Conservation (phyloP, 345 rosid species). For the Lumnitzera littorea region DNA sequence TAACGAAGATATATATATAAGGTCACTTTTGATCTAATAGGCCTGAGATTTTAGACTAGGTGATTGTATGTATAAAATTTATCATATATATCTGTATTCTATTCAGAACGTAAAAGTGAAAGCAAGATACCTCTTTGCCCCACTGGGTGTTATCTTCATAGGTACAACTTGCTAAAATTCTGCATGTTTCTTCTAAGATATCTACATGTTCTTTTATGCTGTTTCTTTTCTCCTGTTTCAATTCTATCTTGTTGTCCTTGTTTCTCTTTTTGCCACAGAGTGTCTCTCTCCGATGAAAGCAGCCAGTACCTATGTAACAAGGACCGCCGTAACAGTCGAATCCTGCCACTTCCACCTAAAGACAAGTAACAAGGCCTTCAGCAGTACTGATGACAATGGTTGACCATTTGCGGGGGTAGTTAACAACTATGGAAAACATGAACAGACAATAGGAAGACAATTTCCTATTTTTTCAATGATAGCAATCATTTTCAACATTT, state of each 20-base stretch:
- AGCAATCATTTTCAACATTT: too few species aligned
- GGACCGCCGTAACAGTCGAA: slow-evolving; percentile 24
- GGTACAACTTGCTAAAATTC: slow-evolving; percentile 17
- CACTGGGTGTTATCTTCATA: slow-evolving; percentile 23
- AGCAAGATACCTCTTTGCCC: slow-evolving; percentile 22
- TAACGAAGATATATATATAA: background rate
- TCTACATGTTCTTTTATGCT: background rate
- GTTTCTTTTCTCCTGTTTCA: background rate
- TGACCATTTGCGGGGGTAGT: too few species aligned
- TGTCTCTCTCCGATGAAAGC: slow-evolving; percentile 29
- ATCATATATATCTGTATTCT: too few species aligned
- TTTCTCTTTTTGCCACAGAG: slow-evolving; percentile 16
- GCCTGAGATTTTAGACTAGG: too few species aligned
- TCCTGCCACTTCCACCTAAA: slow-evolving; percentile 24
- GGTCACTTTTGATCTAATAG: too few species aligned
- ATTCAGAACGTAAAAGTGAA: background rate
- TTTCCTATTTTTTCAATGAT: too few species aligned
- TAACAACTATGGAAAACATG: too few species aligned
- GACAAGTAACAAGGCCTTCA: too few species aligned
- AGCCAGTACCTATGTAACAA: slow-evolving; percentile 24
- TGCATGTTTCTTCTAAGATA: slow-evolving; percentile 16
- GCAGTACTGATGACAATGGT: too few species aligned
- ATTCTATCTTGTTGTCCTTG: slow-evolving; percentile 1
- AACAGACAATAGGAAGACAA: too few species aligned
- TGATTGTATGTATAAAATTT: too few species aligned